Percentiles rank a stretch among this genome's conserved stretches.
Conservation (phyloP, 2,329 filamentous ascomycete genomes). For the Alternaria dauci region DNA sequence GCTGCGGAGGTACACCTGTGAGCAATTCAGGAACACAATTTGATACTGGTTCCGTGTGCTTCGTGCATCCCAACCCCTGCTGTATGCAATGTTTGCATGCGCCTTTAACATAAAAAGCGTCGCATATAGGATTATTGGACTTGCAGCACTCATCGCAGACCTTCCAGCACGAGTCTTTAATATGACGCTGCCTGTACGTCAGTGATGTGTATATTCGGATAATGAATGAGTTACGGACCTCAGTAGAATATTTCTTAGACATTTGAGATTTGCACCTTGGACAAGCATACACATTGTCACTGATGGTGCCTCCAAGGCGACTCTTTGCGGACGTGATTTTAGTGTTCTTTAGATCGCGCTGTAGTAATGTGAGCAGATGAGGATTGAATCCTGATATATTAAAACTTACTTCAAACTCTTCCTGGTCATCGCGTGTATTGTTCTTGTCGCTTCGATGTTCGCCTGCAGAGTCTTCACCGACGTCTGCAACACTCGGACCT, state of each 20-base stretch:
- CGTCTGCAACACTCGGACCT: background rate
- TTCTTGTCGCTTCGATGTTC: background rate
- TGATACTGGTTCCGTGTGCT: constrained; percentile 10
- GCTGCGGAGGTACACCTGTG: background rate
- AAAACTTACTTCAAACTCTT: constrained; percentile 1
- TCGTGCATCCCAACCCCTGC: constrained; percentile 14
- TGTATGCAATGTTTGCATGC: constrained; percentile 17
- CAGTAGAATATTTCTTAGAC: constrained; percentile 8
- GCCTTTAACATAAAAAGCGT: constrained; percentile 8
- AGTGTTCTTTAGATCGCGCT: constrained; percentile 12
- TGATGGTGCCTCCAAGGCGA: background rate
- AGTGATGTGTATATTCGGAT: background rate
- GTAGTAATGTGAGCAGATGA: background rate
- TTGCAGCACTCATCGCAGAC: constrained; percentile 27
- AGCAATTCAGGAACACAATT: background rate
- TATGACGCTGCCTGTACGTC: constrained; percentile 7
- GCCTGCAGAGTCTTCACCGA: background rate
- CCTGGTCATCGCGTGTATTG: constrained; percentile 3
- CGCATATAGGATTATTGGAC: constrained; percentile 5
- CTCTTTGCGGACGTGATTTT: constrained; percentile 6
- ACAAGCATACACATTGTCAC: constrained; percentile 10
- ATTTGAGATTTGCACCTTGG: constrained; percentile 14
- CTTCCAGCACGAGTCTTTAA: constrained; percentile 22
- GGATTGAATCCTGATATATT: too few relatives aligned
- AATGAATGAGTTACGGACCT: background rate